A percentile compares a stretch with the other conserved stretches of the same genome.
These are phyloP conservation scores for Cadophora gregata DNA, from an alignment of 2,329 filamentous ascomycete species.

Conservation along the genomic window DNA sequence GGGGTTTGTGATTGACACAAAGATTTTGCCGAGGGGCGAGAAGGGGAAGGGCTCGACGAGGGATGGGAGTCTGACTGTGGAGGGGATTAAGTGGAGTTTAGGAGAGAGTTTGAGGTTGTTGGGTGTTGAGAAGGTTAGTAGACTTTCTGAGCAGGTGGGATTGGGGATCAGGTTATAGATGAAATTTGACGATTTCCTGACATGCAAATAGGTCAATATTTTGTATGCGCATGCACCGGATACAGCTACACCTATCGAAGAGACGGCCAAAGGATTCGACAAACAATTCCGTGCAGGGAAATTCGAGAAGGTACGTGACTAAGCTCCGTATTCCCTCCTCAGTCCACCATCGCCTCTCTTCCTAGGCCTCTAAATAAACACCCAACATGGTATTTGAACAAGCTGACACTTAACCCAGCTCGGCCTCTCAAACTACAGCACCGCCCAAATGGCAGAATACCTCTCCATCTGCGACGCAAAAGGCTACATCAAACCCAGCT, in stretches of 20 bases:
- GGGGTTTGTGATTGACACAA: slow-evolving; percentile 1
- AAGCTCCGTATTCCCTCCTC: background rate
- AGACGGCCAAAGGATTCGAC: slow-evolving; percentile 55
- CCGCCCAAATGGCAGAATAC: slow-evolving; percentile 83
- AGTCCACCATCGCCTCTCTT: background rate
- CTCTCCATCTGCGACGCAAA: slow-evolving; percentile 77
- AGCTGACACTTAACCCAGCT: slow-evolving; percentile 49
- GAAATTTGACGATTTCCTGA: background rate
- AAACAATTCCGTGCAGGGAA: slow-evolving; percentile 17
- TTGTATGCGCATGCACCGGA: slow-evolving; percentile 77
- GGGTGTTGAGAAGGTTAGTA: slow-evolving; percentile 59
- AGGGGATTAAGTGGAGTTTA: slow-evolving; percentile 23
- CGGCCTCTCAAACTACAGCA: slow-evolving; percentile 81
- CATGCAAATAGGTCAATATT: slow-evolving; percentile 63
- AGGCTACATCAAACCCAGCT: slow-evolving; percentile 77
- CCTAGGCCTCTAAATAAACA: background rate
- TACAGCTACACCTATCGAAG: slow-evolving; percentile 71
- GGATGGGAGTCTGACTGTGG: background rate
- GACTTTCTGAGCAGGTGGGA: slow-evolving; percentile 49
- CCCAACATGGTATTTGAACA: background rate
- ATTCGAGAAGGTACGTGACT: slow-evolving; percentile 22
- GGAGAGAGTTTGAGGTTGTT: slow-evolving; percentile 25
- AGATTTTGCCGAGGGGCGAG: slow-evolving; percentile 8
- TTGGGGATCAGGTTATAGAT: background rate
- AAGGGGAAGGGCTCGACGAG: background rate